Percentiles rank a stretch among this genome's conserved stretches.
Conservation (phyloP, 345 rosid genomes). For the Salix viminalis region DNA sequence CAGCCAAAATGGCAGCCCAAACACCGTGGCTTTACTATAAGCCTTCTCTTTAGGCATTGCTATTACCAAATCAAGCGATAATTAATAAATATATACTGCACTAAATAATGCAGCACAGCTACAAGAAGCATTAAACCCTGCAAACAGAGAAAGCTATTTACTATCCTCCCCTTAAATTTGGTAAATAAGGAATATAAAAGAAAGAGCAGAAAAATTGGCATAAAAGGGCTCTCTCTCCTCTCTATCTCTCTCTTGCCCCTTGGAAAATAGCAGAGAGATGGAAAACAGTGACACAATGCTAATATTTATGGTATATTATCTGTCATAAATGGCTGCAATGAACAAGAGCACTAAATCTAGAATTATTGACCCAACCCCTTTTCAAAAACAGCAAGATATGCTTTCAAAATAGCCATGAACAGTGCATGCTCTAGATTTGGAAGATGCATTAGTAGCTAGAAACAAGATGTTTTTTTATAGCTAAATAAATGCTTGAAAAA, state of each 20-base stretch:
- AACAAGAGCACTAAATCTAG: too few species aligned
- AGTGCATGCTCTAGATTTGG: neutral
- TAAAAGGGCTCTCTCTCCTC: neutral
- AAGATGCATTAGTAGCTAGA: neutral
- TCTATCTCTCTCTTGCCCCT: too few species aligned
- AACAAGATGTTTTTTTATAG: neutral
- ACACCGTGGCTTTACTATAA: neutral
- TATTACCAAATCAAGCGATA: slow-evolving; percentile 4
- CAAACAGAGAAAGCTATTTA: neutral
- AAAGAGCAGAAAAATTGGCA: neutral
- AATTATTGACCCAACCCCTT: too few species aligned
- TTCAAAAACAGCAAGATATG: too few species aligned
- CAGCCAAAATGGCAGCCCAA: neutral
- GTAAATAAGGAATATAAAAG: neutral
- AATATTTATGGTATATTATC: too few species aligned
- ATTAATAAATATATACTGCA: neutral
- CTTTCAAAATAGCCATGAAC: too few species aligned
- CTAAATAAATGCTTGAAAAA: too few species aligned
- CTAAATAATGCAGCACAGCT: neutral
- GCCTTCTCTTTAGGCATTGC: slow-evolving; percentile 13
- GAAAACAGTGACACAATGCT: too few species aligned
- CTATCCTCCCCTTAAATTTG: neutral
- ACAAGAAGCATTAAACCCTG: neutral
- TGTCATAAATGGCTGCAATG: too few species aligned
- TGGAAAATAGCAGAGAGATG: too few species aligned